Conservation (phyloP, 495 filamentous ascomycete species). For the Penicillium simplicissimum region DNA sequence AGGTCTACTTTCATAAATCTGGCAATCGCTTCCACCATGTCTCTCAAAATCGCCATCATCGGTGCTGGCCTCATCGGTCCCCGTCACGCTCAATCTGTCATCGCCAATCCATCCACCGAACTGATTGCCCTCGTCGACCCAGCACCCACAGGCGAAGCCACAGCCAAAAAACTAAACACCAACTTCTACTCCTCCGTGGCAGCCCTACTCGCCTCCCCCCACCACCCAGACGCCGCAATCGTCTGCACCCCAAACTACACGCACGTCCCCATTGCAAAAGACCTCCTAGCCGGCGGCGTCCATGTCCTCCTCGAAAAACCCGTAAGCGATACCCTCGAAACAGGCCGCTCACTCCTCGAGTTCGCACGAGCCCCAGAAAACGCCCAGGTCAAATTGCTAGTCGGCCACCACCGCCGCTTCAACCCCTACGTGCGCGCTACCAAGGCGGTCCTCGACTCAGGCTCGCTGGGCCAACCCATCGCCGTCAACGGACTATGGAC, state of each 20-base stretch:
- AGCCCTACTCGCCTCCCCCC: conserved; percentile 40
- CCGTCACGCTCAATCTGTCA: conserved; percentile 54
- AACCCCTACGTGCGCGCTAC: conserved; percentile 56
- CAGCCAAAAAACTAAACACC: conserved; percentile 30
- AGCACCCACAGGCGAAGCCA: conserved; percentile 30
- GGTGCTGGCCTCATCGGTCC: conserved; percentile 61
- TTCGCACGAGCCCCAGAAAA: conserved; percentile 20
- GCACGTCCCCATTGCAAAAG: conserved; percentile 52
- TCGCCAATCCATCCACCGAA: conserved; percentile 44
- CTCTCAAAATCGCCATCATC: conserved; percentile 50
- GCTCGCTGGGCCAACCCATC: conserved; percentile 47
- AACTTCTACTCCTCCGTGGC: conserved; percentile 39
- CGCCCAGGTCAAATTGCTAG: conserved; percentile 47
- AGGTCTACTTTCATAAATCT: neutral
- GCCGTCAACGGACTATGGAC: conserved; percentile 60
- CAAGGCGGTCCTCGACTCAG: conserved; percentile 42
- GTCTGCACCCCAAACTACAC: conserved; percentile 62
- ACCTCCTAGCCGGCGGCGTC: conserved; percentile 50
- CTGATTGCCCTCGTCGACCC: conserved; percentile 57
- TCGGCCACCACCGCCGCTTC: conserved; percentile 63
- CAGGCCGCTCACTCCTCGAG: conserved; percentile 36
- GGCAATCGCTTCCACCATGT: conserved; percentile 12
- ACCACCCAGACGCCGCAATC: conserved; percentile 54
- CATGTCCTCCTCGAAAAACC: conserved; percentile 62
- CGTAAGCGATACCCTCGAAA: conserved; percentile 48